Percentiles rank a stretch among this genome's conserved stretches.
Evolutionary conservation across 2,329 filamentous ascomycete genomes (phyloP).

Genomic region (Beauveria scarabaeidicola): DNA sequence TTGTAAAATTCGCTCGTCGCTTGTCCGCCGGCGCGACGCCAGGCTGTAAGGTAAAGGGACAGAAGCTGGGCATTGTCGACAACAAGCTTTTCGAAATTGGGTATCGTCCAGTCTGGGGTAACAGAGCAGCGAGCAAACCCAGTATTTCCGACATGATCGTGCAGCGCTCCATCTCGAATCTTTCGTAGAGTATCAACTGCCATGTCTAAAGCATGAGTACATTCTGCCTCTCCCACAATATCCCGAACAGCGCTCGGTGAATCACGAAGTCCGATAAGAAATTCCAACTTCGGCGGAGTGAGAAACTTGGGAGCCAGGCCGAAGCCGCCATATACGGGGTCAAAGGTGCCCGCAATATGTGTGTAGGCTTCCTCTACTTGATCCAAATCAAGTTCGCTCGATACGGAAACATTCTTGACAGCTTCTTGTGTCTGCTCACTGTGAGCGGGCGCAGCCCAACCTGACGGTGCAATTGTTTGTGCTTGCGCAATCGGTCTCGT

Average conservation of each 20-base stretch:
- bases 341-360: constrained; percentile 73
- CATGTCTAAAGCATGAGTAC: constrained; percentile 66
- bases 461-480: constrained; percentile 21
- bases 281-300: constrained; percentile 75
- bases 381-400: constrained; percentile 77
- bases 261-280: constrained; percentile 65
- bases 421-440: constrained; percentile 16
- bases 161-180: constrained; percentile 51
- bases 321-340: constrained; percentile 72
- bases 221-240: constrained; percentile 79
- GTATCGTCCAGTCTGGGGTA: constrained; percentile 84
- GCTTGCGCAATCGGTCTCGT: constrained; percentile 26
- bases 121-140: constrained; percentile 72
- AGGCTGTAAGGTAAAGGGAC: constrained; percentile 78
- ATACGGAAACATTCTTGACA: constrained; percentile 25
- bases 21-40: constrained; percentile 46
- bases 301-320: constrained; percentile 78
- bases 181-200: constrained; percentile 70
- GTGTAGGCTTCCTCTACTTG: constrained; percentile 83
- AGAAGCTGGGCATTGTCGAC: constrained; percentile 86
- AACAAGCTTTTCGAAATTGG: constrained; percentile 96
- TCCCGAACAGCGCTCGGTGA: constrained; percentile 68
- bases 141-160: constrained; percentile 45
- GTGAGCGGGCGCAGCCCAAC: constrained; percentile 24
- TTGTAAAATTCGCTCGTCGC: constrained; percentile 65